A percentile compares a stretch with the other conserved stretches of the same genome.
Conservation (phyloP, 2,329 filamentous ascomycete species). For the Sporothrix pseudoabietina region DNA sequence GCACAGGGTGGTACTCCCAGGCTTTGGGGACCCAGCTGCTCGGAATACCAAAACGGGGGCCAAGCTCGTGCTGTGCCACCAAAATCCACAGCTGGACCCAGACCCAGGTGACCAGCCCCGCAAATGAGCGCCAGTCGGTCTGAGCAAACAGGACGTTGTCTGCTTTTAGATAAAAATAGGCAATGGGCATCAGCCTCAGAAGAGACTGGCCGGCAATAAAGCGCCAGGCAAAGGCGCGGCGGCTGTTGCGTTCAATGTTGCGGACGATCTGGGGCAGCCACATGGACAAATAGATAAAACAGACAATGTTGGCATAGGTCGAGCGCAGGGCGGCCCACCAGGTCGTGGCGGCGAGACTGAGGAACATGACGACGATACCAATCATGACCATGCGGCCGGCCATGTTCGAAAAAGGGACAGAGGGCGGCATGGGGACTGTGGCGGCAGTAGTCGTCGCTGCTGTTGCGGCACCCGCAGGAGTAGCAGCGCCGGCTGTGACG, state of each 20-base stretch:
- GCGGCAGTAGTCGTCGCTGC: constrained; percentile 41
- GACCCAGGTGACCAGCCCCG: constrained; percentile 71
- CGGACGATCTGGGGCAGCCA: constrained; percentile 92
- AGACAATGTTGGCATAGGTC: constrained; percentile 63
- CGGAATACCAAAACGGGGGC: constrained; percentile 83
- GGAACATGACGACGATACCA: constrained; percentile 58
- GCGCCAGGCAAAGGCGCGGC: constrained; percentile 85
- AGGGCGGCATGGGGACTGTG: constrained; percentile 36
- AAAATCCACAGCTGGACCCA: constrained; percentile 83
- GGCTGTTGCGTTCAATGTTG: constrained; percentile 87
- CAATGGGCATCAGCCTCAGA: constrained; percentile 75
- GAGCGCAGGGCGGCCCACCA: constrained; percentile 61
- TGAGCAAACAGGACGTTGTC: constrained; percentile 81
- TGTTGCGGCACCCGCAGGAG: constrained; percentile 39
- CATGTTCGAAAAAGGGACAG: constrained; percentile 55
- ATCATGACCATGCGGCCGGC: constrained; percentile 60
- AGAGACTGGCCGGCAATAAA: constrained; percentile 84
- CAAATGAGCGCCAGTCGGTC: constrained; percentile 66
- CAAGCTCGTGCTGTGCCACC: constrained; percentile 79
- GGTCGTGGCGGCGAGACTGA: constrained; percentile 61
- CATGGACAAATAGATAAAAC: constrained; percentile 80
- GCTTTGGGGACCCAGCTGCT: constrained; percentile 69
- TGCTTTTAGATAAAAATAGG: constrained; percentile 78
- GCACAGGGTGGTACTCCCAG: constrained; percentile 92
- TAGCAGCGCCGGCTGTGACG: constrained; percentile 35